Base-by-base conservation (phyloP, 2,329 filamentous ascomycete genomes). In the Grosmannia penicillata region DNA sequence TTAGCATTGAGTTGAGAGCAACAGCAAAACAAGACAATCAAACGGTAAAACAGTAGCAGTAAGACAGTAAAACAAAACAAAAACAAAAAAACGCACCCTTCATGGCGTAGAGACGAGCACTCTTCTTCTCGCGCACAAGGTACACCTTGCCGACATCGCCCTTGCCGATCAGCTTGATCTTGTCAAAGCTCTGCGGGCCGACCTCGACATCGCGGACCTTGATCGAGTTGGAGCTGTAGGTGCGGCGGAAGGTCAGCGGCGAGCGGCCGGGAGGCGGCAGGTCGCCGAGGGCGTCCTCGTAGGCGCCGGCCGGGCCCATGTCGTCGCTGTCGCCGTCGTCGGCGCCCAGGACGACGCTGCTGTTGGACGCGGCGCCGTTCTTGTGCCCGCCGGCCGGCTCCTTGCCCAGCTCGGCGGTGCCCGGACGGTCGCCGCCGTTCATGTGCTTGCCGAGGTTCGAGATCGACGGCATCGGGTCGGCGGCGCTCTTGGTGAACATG, bases 71-170 rank as follows among this genome's bases (percentile, higher is more conserved):
- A 6, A 15, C 15, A 9, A 29, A 6, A 9, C 17, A 36, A 11
- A 22, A 19, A 38, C n/a, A n/a, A 21, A 22, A 7, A 11, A 6
- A 57, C 68, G 49, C 58, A 95, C 89, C 89, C 64, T 98, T 98
- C 91, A 98, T 98, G 39, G 91, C 91, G 61, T 96, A 98, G 37
- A 98, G 63, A 48, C 91, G 74, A 49, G 78, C 79, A 53, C 87
- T 94, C 72, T 96, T 96, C 75, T 98, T 98, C 61, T 98, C 91
- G 49, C 86, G 75, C 37, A 98, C 91, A 48, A 98, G 65, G 56
- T 98, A 98, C 2, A 98, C 91, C 65, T 98, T 98, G 45, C 91
- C 91, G 19, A 98, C 91, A 59, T 98, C 91, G 42, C 91, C 91
- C 65, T 98, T 98, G 40, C 91, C 91, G 54, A 98, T 95, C 61